Conservation (phyloP, 2,329 filamentous ascomycete species). For the Knoxdaviesia capensis region DNA sequence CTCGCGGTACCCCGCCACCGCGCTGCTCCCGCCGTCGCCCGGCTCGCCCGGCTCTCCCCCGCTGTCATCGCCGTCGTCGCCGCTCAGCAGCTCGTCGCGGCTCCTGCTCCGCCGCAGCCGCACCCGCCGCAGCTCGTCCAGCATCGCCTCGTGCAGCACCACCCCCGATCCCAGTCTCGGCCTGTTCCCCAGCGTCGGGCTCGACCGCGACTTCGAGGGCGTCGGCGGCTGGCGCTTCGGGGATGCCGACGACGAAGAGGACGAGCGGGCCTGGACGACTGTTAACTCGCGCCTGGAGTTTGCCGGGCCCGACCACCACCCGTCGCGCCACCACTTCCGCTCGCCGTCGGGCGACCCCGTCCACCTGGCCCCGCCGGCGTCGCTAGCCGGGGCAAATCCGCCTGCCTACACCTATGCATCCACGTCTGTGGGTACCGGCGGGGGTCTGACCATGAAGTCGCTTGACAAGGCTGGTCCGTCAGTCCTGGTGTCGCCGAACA, state of each 20-base stretch:
- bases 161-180: constrained; percentile 16
- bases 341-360: constrained; percentile 17
- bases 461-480: no score
- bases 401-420: no score
- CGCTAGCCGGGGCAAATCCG: no score
- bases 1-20: constrained; percentile 1
- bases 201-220: constrained; percentile 37
- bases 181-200: constrained; percentile 25
- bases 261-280: constrained; percentile 22
- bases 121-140: constrained; percentile 14
- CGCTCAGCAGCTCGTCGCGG: constrained; percentile 3
- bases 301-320: constrained; percentile 15
- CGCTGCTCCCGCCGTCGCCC: constrained; percentile 3
- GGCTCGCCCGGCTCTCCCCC: constrained; percentile 3
- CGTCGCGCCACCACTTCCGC: constrained; percentile 20
- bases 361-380: not conserved
- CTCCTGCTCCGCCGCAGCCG: constrained; percentile 9
- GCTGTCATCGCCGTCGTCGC: constrained; percentile 7
- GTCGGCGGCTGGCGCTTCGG: constrained; percentile 35
- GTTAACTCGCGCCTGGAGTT: constrained; percentile 31
- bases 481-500: constrained; percentile 19
- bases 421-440: no score
- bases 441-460: no score
- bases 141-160: constrained; percentile 7
- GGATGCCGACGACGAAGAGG: constrained; percentile 20